Evolutionary conservation across 495 filamentous ascomycete genomes (phyloP).

Genomic region (Penicillium psychrofluorescens): DNA sequence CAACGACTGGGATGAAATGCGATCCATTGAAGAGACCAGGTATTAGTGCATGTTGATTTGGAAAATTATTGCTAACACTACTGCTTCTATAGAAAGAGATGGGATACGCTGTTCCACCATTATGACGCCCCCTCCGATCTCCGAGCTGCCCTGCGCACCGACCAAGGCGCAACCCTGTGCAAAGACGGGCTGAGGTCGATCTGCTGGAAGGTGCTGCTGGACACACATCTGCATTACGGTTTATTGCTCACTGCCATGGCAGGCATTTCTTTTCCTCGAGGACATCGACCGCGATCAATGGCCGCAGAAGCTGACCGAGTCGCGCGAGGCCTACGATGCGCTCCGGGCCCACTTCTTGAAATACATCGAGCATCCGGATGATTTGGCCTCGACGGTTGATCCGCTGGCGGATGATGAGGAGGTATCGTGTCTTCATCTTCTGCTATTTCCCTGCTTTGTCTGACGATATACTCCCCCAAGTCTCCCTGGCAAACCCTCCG

Average conservation of each 20-base stretch:
- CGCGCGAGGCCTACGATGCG: constrained; percentile 65
- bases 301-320: constrained; percentile 56
- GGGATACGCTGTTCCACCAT: constrained; percentile 57
- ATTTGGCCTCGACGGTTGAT: constrained; percentile 66
- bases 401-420: constrained; percentile 81
- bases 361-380: constrained; percentile 74
- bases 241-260: constrained; percentile 7
- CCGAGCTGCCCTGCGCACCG: constrained; percentile 54
- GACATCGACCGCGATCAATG: constrained; percentile 60
- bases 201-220: constrained; percentile 72
- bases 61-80: constrained; percentile 1
- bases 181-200: constrained; percentile 72
- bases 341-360: constrained; percentile 67
- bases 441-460: constrained; percentile 1
- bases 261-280: constrained; percentile 80
- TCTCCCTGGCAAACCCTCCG: constrained; percentile 86
- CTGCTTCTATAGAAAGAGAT: constrained; percentile 44
- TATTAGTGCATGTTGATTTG: constrained; percentile 15
- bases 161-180: constrained; percentile 51
- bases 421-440: constrained; percentile 40
- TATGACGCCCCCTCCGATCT: constrained; percentile 56
- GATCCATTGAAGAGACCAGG: constrained; percentile 57
- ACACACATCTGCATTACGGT: too few relatives aligned
- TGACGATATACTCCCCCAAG: constrained; percentile 43
- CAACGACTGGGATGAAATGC: constrained; percentile 41